Evolutionary conservation across 805 yeast species (phyloP).

Genomic region (Millerozyma miso): DNA sequence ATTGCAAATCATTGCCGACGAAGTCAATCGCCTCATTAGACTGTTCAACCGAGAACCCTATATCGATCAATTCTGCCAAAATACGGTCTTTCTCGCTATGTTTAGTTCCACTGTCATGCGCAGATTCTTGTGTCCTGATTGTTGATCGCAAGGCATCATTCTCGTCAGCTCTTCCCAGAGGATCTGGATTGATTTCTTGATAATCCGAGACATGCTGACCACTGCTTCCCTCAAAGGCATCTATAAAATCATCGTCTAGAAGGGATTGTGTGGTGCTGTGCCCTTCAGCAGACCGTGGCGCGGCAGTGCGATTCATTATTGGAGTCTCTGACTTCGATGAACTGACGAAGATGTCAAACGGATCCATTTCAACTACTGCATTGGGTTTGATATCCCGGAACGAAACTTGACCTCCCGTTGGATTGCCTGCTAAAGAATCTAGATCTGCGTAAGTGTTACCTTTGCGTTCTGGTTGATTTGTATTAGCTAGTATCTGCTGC

Average conservation of each 20-base stretch:
- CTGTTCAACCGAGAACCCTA: constrained; percentile 67
- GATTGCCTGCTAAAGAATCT: neutral
- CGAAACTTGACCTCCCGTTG: neutral
- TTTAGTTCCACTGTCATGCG: neutral
- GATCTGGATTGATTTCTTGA: neutral
- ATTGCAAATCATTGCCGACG: constrained; percentile 58
- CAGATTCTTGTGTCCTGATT: neutral
- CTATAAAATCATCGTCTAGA: neutral
- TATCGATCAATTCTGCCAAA: constrained; percentile 68
- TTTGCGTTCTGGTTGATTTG: neutral
- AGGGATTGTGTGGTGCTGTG: neutral
- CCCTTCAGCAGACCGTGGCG: neutral
- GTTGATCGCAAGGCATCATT: neutral
- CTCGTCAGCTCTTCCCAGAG: neutral
- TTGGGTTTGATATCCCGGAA: neutral
- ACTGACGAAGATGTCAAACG: neutral
- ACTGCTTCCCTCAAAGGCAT: neutral
- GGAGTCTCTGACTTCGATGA: neutral
- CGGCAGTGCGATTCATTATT: neutral
- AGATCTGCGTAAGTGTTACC: neutral
- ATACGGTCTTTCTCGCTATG: constrained; percentile 38
- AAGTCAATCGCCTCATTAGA: constrained; percentile 57
- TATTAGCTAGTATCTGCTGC: constrained; percentile 13
- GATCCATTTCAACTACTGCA: neutral
- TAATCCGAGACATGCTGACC: neutral